Percentiles rank a stretch among this genome's conserved stretches.
Evolutionary conservation across 345 rosid species (phyloP).

Genomic region (Citrus sinensis): DVS_A1.0 CM039164.1:27701501-27702000

Average conservation of each 20-base stretch:
- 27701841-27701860: not conserved
- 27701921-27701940: conserved; percentile 44
- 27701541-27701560: not conserved
- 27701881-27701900: not conserved
- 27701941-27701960: conserved; percentile 37
- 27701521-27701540: not conserved
- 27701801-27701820: conserved; percentile 7
- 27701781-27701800: conserved; percentile 32
- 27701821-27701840: not conserved
- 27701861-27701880: too few relatives aligned
- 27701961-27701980: conserved; percentile 16
- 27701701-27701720: conserved; percentile 92
- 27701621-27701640: conserved; percentile 52
- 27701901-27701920: not conserved
- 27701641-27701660: conserved; percentile 87
- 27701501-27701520: not conserved
- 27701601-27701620: too few relatives aligned
- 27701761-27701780: conserved; percentile 43
- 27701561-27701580: too few relatives aligned
- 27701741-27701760: conserved; percentile 67
- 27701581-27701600: too few relatives aligned
- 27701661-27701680: conserved; percentile 72
- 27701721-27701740: conserved; percentile 75
- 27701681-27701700: conserved; percentile 74
- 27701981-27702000: conserved; percentile 49